Base-by-base conservation (phyloP, 345 rosid genomes). In the Crucihimalaya himalaica region DNA sequence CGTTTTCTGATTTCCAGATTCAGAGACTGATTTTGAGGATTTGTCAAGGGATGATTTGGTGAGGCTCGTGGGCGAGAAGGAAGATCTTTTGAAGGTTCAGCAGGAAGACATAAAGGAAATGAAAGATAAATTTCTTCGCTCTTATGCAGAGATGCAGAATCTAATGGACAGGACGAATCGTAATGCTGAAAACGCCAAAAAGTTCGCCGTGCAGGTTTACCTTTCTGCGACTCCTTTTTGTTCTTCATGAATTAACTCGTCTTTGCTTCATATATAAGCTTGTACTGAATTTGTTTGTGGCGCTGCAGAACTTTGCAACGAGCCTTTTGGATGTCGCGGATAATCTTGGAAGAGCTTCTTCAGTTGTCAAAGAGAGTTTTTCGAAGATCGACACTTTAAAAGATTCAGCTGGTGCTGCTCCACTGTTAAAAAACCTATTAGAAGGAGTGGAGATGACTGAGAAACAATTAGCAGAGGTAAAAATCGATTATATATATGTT, bases 361-460 rank as follows among this genome's bases (percentile, higher is more conserved):
- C 87, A 7, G 94, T 90, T 83, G 96, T 85, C 66, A 92, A 92
- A 78, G 89, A 73, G 29, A 85, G 93, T 62, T 95, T 86, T 60
- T 63, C 88, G 4, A 90, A 92, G 81, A 65, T 92, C 3, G 92
- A 90, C 46, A 53, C 83, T 19, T 87, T 97, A 47, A 73, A 78
- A 37, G 96, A 88, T 72, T 46, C 86, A 8, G 62, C 73, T 14
- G 89, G 91, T 55, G 96, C 93, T 54, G 83, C 76, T 48, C 86
- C 88, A 31, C 85, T 92, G 27, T 79, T 95, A 32, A 86, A 86
- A 76, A 90, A 86, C 6, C 96, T 95, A 71, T 78, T 92, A 39
- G 96, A 89, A 79, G 98, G 99, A 47, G 99, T 95, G 77, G 97
- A 90, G 71, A 95, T 92, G 99, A 95, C 99, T 11, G 99, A 92